Evolutionary conservation across 176 grass and related monocot genomes (phyloP), one percentile per base, ranked within the genome.

Genomic region (Ananas comosus): DNA sequence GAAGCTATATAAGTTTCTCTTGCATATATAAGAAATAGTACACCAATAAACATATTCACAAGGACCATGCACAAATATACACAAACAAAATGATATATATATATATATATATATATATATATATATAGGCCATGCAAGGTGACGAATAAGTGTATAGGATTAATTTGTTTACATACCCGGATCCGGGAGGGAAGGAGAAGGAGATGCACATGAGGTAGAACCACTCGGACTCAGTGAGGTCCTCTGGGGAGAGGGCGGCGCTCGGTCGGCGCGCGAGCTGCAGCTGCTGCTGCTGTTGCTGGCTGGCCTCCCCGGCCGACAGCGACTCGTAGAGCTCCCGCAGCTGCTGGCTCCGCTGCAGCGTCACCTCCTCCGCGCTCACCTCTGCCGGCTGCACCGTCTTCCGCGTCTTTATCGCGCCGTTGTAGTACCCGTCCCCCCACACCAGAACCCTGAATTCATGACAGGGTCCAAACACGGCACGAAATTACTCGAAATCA

Each of bases 201-300:
- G 88, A 92, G 25, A 91, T 77, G 21, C 71, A 97, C 89, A 97
- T 90, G 74, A 97, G 93, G 77, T 85, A 97, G 80, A 92, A 97
- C 93, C 93, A 97, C 66, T 97, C 93, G 13, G 89, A 85, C 74
- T 92, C 93, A 22, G 89, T 85, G 23, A 97, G 77, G 65, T 97
- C 93, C 83, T 97, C 93, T 54, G 93, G 93, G 65, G 89, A 86
- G 76, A 97, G 82, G 2, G 93, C 67, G 14, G 86, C 93, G n/a
- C 77, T 72, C 2, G 86, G 86, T 13, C 88, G 79, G 51, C 88
- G 67, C 9, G 76, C 50, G 49, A 29, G 3, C 42, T 28, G 5
- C 53, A 65, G 7, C 66, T 73, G 48, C 79, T 65, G 18, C 66
- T 48, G 1, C 42, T 53, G 2, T n/a, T 65, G 64, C 12, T 68